phyloP scores from a whole-genome alignment of 495 filamentous ascomycete genomes.

The Penicillium canariense region DNA sequence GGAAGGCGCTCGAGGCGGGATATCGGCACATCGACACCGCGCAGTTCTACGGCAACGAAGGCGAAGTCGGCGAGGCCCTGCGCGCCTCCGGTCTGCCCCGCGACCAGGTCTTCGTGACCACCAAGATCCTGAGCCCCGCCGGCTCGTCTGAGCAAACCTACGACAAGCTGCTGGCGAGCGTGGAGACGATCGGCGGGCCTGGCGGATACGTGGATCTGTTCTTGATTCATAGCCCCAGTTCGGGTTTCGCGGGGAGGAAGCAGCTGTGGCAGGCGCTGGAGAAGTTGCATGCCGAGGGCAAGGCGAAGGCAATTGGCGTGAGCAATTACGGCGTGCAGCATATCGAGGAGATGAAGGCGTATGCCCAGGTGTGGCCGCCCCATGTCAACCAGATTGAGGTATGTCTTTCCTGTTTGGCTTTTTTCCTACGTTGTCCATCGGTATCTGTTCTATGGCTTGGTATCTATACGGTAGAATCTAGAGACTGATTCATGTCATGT shows the following conservation, averaged over 20 bases:
- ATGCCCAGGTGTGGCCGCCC: constrained; percentile 62
- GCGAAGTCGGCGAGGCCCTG: constrained; percentile 62
- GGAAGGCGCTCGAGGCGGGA: constrained; percentile 59
- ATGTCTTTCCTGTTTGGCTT: constrained; percentile 9
- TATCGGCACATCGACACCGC: constrained; percentile 76
- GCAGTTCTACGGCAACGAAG: constrained; percentile 68
- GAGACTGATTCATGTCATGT: background rate
- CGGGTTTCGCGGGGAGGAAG: constrained; percentile 51
- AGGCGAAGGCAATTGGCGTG: constrained; percentile 62
- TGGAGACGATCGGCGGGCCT: constrained; percentile 57
- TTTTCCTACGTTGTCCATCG: background rate
- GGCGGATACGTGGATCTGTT: constrained; percentile 70
- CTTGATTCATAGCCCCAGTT: constrained; percentile 62
- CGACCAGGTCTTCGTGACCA: constrained; percentile 62
- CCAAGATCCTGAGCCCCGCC: constrained; percentile 59
- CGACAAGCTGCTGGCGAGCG: constrained; percentile 55
- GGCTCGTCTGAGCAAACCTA: constrained; percentile 59
- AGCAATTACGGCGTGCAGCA: constrained; percentile 65
- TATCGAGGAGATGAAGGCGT: constrained; percentile 60
- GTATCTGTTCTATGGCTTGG: background rate
- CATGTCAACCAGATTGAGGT: constrained; percentile 72
- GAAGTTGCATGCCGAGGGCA: constrained; percentile 55
- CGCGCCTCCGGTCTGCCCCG: constrained; percentile 53
- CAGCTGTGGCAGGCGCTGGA: constrained; percentile 67
- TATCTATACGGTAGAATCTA: background rate